Evolutionary conservation across 345 rosid species (phyloP), one percentile per base, ranked within the genome.

Genomic region (Aquilaria yunnanensis): DNA sequence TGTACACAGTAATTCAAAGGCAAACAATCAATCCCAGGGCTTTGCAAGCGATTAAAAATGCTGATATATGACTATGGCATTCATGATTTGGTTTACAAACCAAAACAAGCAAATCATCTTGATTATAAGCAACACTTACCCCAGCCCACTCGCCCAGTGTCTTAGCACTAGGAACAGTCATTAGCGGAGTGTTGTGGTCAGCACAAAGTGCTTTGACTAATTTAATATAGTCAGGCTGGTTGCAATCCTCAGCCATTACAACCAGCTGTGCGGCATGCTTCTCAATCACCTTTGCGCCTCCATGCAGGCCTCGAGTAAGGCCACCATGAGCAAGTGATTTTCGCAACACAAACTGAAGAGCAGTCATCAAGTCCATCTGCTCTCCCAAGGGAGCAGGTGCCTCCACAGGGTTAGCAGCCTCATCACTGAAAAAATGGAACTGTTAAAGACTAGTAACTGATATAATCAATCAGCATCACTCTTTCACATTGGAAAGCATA

Each of bases 111-210:
- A 5, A 37, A 9, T 37, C 7, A 37, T 5, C 43, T 37, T 37
- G 8, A 37, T 37, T 37, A 5, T 9, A 14, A 43, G 31, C n/a
- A 57, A 47, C 31, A 81, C 91, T 80, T 77, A 89, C 94, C 54
- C 96, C 94, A 57, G 91, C 89, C 96, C 96, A 89, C 67, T 89
- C 96, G 65, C 96, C 96, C 4, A 86, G 89, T 50, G 87, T 71
- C 61, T 89, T 85, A 30, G 96, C 82, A 75, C 82, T 81, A 9
- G 90, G 90, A 51, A 84, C 90, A 0, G 70, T 80, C 50, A 87
- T 57, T 62, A 87, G 68, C 65, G 73, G 74, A 32, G 83, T 84
- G 57, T 81, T 81, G 64, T 83, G 96, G 54, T 89, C 94, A 32
- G 75, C 80, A 70, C 89, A 90, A 30, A 88, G 86, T 14, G 82